phyloP scores from a whole-genome alignment of 2,329 filamentous ascomycete species.

The Alternaria ventricosa region DNA sequence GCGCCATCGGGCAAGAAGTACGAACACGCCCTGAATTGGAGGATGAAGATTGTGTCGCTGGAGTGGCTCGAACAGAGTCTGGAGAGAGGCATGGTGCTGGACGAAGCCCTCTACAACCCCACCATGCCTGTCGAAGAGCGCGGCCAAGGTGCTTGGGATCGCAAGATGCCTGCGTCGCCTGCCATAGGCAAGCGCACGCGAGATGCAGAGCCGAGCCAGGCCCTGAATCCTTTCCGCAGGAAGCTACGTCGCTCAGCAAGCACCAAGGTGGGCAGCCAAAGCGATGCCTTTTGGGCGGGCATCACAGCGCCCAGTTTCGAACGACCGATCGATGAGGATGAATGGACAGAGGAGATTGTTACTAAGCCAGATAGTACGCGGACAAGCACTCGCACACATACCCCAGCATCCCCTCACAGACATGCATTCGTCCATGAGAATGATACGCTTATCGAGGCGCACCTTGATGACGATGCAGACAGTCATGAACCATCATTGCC shows the following conservation, averaged over 20 bases:
- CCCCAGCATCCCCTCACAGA: constrained; percentile 5
- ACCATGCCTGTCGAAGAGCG: constrained; percentile 71
- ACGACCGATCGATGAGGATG: constrained; percentile 33
- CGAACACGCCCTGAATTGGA: constrained; percentile 82
- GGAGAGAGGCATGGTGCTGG: constrained; percentile 85
- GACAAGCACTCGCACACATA: constrained; percentile 17
- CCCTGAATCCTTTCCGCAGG: constrained; percentile 62
- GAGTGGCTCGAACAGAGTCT: constrained; percentile 88
- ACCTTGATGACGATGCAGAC: constrained; percentile 26
- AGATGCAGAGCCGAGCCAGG: constrained; percentile 32
- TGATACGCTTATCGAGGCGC: constrained; percentile 15
- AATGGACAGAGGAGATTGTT: constrained; percentile 42
- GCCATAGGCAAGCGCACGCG: constrained; percentile 48
- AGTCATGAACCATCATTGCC: constrained; percentile 3
- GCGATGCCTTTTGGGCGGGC: constrained; percentile 86
- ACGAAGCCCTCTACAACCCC: constrained; percentile 85
- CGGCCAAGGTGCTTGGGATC: constrained; percentile 77
- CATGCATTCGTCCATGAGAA: constrained; percentile 10
- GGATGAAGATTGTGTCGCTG: constrained; percentile 76
- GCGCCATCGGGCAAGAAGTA: constrained; percentile 88
- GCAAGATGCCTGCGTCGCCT: constrained; percentile 48
- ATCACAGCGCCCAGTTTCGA: constrained; percentile 65
- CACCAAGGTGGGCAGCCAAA: constrained; percentile 79
- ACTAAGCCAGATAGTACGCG: constrained; percentile 28
- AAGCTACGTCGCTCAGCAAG: constrained; percentile 90